These are phyloP conservation scores for Ceratorhiza oryzae-sativae DNA, from an alignment of 1,284 basidiomycete species.

Conservation along the genomic window DNA sequence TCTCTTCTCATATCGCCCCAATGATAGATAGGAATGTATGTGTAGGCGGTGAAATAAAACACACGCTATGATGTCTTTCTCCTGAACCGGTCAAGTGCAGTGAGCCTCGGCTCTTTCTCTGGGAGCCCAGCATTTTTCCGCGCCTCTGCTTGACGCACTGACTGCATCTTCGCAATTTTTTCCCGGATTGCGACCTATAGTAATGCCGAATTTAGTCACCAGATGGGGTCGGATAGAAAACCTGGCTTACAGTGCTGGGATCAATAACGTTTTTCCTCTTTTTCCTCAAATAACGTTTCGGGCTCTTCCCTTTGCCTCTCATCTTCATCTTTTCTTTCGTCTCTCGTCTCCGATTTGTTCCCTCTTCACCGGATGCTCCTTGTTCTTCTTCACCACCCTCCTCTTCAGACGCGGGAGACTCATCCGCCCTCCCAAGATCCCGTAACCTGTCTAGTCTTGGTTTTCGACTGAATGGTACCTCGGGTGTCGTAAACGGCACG, in stretches of 20 bases:
- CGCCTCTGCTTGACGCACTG: conserved; percentile 50
- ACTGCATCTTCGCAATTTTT: conserved; percentile 63
- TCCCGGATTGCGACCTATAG: conserved; percentile 68
- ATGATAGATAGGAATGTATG: not conserved
- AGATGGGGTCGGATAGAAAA: conserved; percentile 2
- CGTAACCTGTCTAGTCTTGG: conserved; percentile 76
- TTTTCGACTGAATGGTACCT: conserved; percentile 72
- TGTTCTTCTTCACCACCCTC: conserved; percentile 46
- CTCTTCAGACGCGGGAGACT: conserved; percentile 40
- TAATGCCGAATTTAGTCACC: not conserved
- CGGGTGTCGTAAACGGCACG: conserved; percentile 61
- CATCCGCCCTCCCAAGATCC: conserved; percentile 74
- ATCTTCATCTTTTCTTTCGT: conserved; percentile 81
- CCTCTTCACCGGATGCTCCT: conserved; percentile 47
- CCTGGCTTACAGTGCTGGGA: conserved; percentile 71
- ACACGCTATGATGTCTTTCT: conserved; percentile 5
- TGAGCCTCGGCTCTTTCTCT: conserved; percentile 50
- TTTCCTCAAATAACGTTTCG: conserved; percentile 85
- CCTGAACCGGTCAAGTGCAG: conserved; percentile 72
- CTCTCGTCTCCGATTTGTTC: conserved; percentile 52
- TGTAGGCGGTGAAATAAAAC: not conserved
- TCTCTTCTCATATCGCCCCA: too few species aligned
- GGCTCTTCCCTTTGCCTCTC: conserved; percentile 82
- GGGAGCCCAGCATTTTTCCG: conserved; percentile 54
- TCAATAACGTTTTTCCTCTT: conserved; percentile 94